Evolutionary conservation across 495 filamentous ascomycete species (phyloP), one percentile per base, ranked within the genome.

Genomic region (Extremus antarcticus): DNA sequence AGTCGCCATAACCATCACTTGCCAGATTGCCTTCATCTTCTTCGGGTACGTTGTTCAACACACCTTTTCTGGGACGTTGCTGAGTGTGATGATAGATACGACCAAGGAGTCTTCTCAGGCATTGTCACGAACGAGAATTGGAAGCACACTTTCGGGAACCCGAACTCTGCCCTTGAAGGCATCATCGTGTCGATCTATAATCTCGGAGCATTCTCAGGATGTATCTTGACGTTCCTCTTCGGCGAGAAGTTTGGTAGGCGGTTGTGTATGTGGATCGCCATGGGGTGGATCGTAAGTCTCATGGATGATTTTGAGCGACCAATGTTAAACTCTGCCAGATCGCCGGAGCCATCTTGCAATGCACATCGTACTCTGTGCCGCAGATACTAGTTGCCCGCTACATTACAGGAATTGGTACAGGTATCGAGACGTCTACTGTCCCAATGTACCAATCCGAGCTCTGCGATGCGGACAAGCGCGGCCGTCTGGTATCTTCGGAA

Each of bases 41-140:
- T 66, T 65, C 43, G 53, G 43, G 29, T 35, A 35, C 4, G n/a
- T n/a, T n/a, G n/a, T n/a, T n/a, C n/a, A n/a, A n/a, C n/a, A n/a
- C n/a, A n/a, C n/a, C n/a, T n/a, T n/a, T n/a, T n/a, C n/a, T n/a
- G n/a, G n/a, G n/a, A n/a, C n/a, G n/a, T n/a, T n/a, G n/a, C n/a
- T n/a, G n/a, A n/a, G 29, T 35, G 13, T 35, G 29, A 4, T 35
- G 13, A 62, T 47, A 70, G 76, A 20, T 81, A 79, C 54, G 77
- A 81, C 47, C 78, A 81, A 63, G 77, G 75, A 51, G 72, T 77
- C 8, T 75, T 77, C 61, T 71, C 69, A 32, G 75, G 75, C 23
- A 73, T 78, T 43, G 56, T 62, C 25, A 48, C 40, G 2, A 62
- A 62, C 56, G 55, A 70, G 7, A 70, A 76, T 39, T 82, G 76